A percentile compares a stretch with the other conserved stretches of the same genome.
Evolutionary conservation across 2,329 filamentous ascomycete genomes (phyloP).

Genomic region (Hortaea werneckii): DNA sequence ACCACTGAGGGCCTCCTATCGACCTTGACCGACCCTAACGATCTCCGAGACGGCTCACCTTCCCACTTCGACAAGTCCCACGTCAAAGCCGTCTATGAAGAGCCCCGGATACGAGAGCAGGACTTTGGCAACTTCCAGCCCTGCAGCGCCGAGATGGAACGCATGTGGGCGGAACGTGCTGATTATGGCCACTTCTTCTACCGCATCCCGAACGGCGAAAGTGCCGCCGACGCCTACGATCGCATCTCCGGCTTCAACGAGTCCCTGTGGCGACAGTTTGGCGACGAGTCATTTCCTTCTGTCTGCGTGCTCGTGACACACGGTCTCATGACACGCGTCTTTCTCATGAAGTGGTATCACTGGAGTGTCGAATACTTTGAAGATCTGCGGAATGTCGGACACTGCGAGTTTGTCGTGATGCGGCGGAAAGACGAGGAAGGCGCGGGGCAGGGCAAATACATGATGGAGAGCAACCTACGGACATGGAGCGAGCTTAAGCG

Average conservation of each 20-base stretch:
- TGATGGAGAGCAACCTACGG: slow-evolving; percentile 77
- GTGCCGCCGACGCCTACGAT: slow-evolving; percentile 93
- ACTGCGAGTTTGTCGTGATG: slow-evolving; percentile 98
- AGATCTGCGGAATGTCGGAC: slow-evolving; percentile 91
- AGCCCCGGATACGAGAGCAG: slow-evolving; percentile 86
- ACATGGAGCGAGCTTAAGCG: slow-evolving; percentile 85
- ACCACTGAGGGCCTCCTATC: slow-evolving; percentile 90
- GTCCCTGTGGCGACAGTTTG: slow-evolving; percentile 88
- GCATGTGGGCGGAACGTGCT: slow-evolving; percentile 96
- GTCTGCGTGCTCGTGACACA: slow-evolving; percentile 94
- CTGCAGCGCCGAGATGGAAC: slow-evolving; percentile 89
- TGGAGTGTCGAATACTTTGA: slow-evolving; percentile 98
- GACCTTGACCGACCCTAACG: slow-evolving; percentile 56
- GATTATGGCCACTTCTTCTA: slow-evolving; percentile 99
- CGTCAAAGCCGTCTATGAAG: slow-evolving; percentile 86
- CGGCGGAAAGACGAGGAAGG: slow-evolving; percentile 58
- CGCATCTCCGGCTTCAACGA: slow-evolving; percentile 94
- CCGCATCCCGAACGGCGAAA: slow-evolving; percentile 91
- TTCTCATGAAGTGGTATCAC: slow-evolving; percentile 99
- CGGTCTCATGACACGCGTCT: slow-evolving; percentile 91
- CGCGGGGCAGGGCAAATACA: slow-evolving; percentile 71
- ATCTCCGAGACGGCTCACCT: slow-evolving; percentile 10
- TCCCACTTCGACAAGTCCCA: slow-evolving; percentile 74
- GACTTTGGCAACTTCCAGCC: slow-evolving; percentile 99
- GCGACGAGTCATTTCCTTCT: slow-evolving; percentile 84